phyloP scores from a whole-genome alignment of 306 rosid species.

The Urtica urens region DNA sequence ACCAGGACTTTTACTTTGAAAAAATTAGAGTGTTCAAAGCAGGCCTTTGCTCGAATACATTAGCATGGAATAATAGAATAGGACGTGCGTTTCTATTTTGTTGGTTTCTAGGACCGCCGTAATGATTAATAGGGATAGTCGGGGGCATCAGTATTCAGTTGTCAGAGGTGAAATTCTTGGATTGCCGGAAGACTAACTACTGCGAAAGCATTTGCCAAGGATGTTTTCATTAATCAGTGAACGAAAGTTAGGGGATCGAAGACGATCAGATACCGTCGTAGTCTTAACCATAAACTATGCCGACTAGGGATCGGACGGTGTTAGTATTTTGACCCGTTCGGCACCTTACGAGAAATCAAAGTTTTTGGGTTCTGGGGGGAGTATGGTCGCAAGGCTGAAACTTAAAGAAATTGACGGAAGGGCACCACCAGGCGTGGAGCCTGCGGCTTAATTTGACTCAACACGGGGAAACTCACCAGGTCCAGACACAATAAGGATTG shows the following conservation, averaged over 20 bases:
- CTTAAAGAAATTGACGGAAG: slow-evolving; percentile 7
- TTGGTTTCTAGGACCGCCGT: no score
- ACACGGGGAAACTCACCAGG: neutral
- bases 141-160: neutral
- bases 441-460: slow-evolving; percentile 42
- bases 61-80: no score
- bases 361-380: slow-evolving; percentile 1
- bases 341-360: slow-evolving; percentile 9
- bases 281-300: slow-evolving; percentile 1
- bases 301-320: slow-evolving; percentile 11
- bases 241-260: slow-evolving; percentile 6
- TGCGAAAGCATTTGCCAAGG: slow-evolving; percentile 9
- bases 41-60: no score
- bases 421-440: slow-evolving; percentile 8
- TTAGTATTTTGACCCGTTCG: slow-evolving; percentile 1
- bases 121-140: no score
- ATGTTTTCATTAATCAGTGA: slow-evolving; percentile 3
- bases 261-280: neutral
- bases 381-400: slow-evolving; percentile 8
- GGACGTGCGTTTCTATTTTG: no score
- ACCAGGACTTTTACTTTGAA: no score
- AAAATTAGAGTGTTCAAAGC: no score
- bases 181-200: slow-evolving; percentile 2
- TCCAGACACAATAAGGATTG: neutral
- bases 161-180: slow-evolving; percentile 9